Base-by-base conservation (phyloP, 495 filamentous ascomycete genomes). In the Aspergillus leporis region DNA sequence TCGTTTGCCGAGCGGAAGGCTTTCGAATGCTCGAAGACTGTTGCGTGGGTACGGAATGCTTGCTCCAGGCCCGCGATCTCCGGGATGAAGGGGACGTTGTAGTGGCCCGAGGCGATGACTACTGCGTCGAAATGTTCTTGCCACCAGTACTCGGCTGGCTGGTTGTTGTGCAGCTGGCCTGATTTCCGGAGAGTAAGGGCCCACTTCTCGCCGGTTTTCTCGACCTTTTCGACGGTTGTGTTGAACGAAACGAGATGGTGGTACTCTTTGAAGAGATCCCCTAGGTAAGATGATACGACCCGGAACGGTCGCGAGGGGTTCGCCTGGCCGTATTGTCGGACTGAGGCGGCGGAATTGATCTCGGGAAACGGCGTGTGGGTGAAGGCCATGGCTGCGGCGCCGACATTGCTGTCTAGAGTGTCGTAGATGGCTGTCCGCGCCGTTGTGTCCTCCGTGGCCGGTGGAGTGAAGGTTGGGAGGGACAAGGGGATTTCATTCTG, bases 81-180 rank as follows among this genome's bases (percentile, higher is more conserved):
- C 0, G 91, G 91, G 12, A 93, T 78, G 56, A 79, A 83, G 0
- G 86, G 85, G 4, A 86, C 81, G 18, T 81, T 79, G 66, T 90
- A 92, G 67, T 95, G 90, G 0, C 91, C 91, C 23, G 79, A 87
- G 2, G 89, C 90, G 18, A 92, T 83, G 3, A 92, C 78, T 0
- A 93, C 83, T 8, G 89, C 91, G 70, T 93, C 90, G 63, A 69
- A 71, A 2, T 64, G 55, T 55, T 73, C 70, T 22, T 66, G 46
- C 68, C 70, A 73, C 70, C 68, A 71, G 60, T 71, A 66, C 31
- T 73, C 69, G 5, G 46, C 55, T 5, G 51, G 38, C 2, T 57
- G 38, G 3, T 45, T 47, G 4, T 55, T 49, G 14, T 59, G 51
- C 2, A 59, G 36, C 19, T 67, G 66, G 2, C 58, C 65, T 0